Percentiles rank a stretch among this genome's conserved stretches.
phyloP scores from a whole-genome alignment of 2,329 filamentous ascomycete species.

The Pseudocercospora fuligena region DNA sequence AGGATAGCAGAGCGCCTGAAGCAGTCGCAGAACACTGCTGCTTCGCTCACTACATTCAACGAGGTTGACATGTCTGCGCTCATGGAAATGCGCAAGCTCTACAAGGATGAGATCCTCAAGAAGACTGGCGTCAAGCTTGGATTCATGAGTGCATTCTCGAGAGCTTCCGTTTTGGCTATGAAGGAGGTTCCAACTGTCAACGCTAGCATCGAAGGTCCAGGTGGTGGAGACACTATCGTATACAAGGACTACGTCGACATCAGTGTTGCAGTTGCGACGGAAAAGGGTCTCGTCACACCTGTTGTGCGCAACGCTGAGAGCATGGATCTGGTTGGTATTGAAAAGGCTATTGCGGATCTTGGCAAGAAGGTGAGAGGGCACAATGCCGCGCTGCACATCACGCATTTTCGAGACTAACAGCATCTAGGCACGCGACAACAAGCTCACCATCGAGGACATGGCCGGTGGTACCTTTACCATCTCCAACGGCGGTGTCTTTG shows the following conservation, averaged over 20 bases:
- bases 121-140: constrained; percentile 96
- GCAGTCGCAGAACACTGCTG: constrained; percentile 98
- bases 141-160: constrained; percentile 99
- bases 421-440: constrained; percentile 82
- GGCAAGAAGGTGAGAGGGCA: constrained; percentile 80
- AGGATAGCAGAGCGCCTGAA: constrained; percentile 97
- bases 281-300: constrained; percentile 95
- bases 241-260: constrained; percentile 99
- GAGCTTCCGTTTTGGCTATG: constrained; percentile 88
- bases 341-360: constrained; percentile 87
- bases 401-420: constrained; percentile 11
- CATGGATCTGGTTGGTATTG: constrained; percentile 86
- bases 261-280: constrained; percentile 93
- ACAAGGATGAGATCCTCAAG: constrained; percentile 96
- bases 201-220: constrained; percentile 93
- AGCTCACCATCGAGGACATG: constrained; percentile 99
- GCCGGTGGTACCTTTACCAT: constrained; percentile 98
- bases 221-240: constrained; percentile 94
- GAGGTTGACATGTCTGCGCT: constrained; percentile 98
- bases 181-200: constrained; percentile 93
- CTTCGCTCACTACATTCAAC: constrained; percentile 97
- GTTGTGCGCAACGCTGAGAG: constrained; percentile 92
- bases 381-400: background rate
- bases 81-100: constrained; percentile 95
- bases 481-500: constrained; percentile 95